Evolutionary conservation across 257 asterid genomes (phyloP).

Genomic region (Solanum rostratum): DNA sequence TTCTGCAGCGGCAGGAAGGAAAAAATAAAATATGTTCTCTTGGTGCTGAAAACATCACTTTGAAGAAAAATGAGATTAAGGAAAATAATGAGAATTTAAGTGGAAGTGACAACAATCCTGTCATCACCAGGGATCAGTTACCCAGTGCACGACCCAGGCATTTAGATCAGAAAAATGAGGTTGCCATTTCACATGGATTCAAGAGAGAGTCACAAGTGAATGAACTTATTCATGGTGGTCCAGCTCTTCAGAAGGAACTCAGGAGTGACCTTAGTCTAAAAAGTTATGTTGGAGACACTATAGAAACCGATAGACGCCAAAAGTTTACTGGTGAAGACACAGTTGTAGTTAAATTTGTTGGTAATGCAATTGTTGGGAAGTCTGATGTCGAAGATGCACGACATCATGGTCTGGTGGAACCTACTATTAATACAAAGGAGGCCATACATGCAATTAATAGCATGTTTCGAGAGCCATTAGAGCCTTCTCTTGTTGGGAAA

Average conservation of each 20-base stretch:
- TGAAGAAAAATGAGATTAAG: constrained; percentile 9
- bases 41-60: neutral
- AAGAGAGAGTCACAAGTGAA: constrained; percentile 10
- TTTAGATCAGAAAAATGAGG: constrained; percentile 14
- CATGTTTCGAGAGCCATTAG: constrained; percentile 81
- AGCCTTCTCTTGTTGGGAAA: constrained; percentile 40
- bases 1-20: constrained; percentile 32
- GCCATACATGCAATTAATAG: constrained; percentile 72
- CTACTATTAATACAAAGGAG: constrained; percentile 76
- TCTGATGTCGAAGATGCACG: constrained; percentile 67
- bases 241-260: constrained; percentile 5
- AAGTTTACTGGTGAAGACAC: constrained; percentile 34
- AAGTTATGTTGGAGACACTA: constrained; percentile 3
- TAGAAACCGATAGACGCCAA: constrained; percentile 15
- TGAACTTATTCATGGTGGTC: constrained; percentile 9
- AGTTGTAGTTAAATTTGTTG: constrained; percentile 50
- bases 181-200: constrained; percentile 10
- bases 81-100: constrained; percentile 16
- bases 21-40: constrained; percentile 9
- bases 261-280: constrained; percentile 4
- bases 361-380: constrained; percentile 61
- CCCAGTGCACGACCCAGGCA: constrained; percentile 6
- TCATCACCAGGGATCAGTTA: constrained; percentile 1
- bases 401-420: constrained; percentile 92
- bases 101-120: constrained; percentile 3